Conservation (phyloP, 176 grass and related monocot species). For the Olyra latifolia region DNA sequence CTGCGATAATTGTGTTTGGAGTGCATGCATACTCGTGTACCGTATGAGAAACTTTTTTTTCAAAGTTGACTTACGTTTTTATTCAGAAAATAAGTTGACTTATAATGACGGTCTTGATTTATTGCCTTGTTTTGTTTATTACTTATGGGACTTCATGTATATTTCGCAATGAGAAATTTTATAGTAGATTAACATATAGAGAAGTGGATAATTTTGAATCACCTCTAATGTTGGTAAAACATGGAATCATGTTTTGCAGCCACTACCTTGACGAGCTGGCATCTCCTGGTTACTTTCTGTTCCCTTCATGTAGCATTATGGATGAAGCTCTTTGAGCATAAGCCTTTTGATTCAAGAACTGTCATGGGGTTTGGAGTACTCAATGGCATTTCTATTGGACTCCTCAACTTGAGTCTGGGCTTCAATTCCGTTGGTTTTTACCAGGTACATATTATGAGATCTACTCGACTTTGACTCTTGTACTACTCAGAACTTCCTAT, state of each 20-base stretch:
- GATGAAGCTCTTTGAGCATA: slow-evolving; percentile 97
- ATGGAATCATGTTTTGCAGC: slow-evolving; percentile 58
- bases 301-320: slow-evolving; percentile 93
- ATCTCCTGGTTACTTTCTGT: slow-evolving; percentile 98
- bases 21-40: not conserved
- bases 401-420: slow-evolving; percentile 96
- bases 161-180: not conserved
- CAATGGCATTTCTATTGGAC: slow-evolving; percentile 97
- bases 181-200: not conserved
- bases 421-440: slow-evolving; percentile 99
- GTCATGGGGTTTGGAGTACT: slow-evolving; percentile 98
- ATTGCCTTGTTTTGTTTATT: not conserved
- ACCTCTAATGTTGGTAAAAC: not conserved
- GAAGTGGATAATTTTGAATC: not conserved
- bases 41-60: not conserved
- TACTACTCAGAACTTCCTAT: slow-evolving; percentile 7
- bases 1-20: not conserved
- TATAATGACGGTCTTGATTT: not conserved
- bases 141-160: not conserved
- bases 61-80: not conserved
- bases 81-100: slow-evolving; percentile 4
- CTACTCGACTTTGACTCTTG: slow-evolving; percentile 17
- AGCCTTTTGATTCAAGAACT: slow-evolving; percentile 92
- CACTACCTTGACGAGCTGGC: slow-evolving; percentile 99
- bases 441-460: slow-evolving; percentile 56